phyloP scores from a whole-genome alignment of 345 rosid species.

The Lepidium sativum region DNA sequence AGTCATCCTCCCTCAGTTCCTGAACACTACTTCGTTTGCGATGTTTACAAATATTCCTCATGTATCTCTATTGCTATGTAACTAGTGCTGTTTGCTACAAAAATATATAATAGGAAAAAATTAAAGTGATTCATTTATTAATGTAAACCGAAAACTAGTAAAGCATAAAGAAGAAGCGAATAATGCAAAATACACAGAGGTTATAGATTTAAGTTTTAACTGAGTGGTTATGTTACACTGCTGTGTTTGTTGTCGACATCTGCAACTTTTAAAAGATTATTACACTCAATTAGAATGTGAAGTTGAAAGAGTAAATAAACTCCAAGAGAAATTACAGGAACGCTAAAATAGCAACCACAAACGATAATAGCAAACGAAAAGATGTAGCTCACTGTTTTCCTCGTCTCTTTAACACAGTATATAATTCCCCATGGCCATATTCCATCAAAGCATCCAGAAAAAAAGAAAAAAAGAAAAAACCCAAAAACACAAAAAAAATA shows the following conservation, averaged over 20 bases:
- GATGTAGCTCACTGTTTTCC: neutral
- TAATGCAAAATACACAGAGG: neutral
- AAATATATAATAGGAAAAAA: neutral
- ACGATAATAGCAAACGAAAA: slow-evolving; percentile 15
- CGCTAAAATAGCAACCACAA: slow-evolving; percentile 5
- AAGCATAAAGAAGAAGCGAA: neutral
- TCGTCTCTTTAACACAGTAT: neutral
- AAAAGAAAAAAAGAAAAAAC: neutral
- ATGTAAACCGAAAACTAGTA: neutral
- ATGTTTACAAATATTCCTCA: neutral
- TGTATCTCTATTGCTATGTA: neutral
- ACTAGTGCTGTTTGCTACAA: neutral
- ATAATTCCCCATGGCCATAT: neutral
- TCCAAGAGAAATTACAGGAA: neutral
- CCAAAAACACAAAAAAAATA: neutral
- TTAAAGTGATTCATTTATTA: neutral
- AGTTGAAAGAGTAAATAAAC: neutral
- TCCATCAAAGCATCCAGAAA: neutral
- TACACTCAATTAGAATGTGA: neutral
- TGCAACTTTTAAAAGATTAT: neutral
- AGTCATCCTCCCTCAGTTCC: slow-evolving; percentile 47
- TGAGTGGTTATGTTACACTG: no score
- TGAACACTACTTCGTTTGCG: slow-evolving; percentile 11
- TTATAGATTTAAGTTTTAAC: no score
- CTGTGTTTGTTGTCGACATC: no score